These are phyloP conservation scores for Peribolospora kevripleyi DNA, from an alignment of 768 basidiomycete genomes.

Conservation along the genomic window DNA sequence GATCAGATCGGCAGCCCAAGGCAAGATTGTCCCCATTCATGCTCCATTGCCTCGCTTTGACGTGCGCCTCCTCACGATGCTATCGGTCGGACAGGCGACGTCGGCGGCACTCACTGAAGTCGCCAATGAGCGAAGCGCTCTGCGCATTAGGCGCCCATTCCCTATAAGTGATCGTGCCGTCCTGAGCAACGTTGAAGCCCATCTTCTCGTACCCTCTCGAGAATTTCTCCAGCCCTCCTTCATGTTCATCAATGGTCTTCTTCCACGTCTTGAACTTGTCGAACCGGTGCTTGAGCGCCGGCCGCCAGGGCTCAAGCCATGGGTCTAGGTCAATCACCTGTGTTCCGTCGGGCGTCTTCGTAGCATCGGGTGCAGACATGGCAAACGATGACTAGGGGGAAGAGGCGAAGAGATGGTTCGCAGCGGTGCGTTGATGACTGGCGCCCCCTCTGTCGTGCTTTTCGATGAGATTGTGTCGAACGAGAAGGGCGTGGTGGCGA, in stretches of 20 bases:
- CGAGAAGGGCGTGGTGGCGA: too few relatives aligned
- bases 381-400: too few relatives aligned
- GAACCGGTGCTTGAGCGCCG: too few relatives aligned
- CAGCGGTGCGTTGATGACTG: too few relatives aligned
- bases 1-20: background rate
- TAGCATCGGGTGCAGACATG: too few relatives aligned
- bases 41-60: background rate
- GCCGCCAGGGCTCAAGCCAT: background rate
- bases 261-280: too few relatives aligned
- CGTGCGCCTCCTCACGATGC: background rate
- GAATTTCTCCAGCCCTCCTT: slow-evolving; percentile 63
- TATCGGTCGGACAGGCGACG: slow-evolving; percentile 1
- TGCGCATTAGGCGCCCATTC: slow-evolving; percentile 90
- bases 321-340: too few relatives aligned
- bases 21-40: background rate
- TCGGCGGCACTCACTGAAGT: slow-evolving; percentile 57
- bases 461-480: too few relatives aligned
- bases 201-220: slow-evolving; percentile 49
- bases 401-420: too few relatives aligned
- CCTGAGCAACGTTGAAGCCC: slow-evolving; percentile 46
- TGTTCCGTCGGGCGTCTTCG: too few relatives aligned
- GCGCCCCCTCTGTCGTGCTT: too few relatives aligned
- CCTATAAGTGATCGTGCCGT: slow-evolving; percentile 52
- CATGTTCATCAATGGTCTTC: slow-evolving; percentile 34
- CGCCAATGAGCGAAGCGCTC: slow-evolving; percentile 67